Percentiles rank a stretch among this genome's conserved stretches.
These are phyloP conservation scores for Phialocephala subalpina DNA, from an alignment of 2,329 filamentous ascomycete species.

Conservation along the genomic window DNA sequence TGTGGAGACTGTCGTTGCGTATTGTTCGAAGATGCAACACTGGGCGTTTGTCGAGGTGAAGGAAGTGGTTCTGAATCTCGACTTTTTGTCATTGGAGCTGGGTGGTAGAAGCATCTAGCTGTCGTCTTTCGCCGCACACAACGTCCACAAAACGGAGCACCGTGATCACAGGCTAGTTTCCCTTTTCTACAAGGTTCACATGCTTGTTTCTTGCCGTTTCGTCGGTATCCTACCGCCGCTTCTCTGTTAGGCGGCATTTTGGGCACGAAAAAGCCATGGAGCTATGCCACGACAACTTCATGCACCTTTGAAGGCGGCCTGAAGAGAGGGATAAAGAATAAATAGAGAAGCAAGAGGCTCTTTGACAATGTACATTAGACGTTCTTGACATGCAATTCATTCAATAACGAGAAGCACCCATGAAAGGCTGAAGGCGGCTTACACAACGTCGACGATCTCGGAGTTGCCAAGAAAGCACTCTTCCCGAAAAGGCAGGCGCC, in stretches of 20 bases:
- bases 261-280: neutral
- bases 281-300: neutral
- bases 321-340: neutral
- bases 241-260: constrained; percentile 5
- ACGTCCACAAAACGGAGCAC: constrained; percentile 37
- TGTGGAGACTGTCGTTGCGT: neutral
- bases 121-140: constrained; percentile 39
- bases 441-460: too few species aligned
- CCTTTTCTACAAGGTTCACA: constrained; percentile 44
- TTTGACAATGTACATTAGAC: neutral
- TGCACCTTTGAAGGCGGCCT: neutral
- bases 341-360: neutral
- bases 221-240: constrained; percentile 33
- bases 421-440: neutral
- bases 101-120: constrained; percentile 39
- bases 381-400: neutral
- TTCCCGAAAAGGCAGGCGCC: too few species aligned
- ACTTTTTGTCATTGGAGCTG: constrained; percentile 39
- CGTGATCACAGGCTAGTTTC: constrained; percentile 43
- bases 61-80: constrained; percentile 11
- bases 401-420: neutral
- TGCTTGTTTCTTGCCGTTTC: constrained; percentile 42
- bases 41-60: constrained; percentile 11
- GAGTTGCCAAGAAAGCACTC: too few species aligned
- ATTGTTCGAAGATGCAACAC: constrained; percentile 2